A percentile compares a stretch with the other conserved stretches of the same genome.
phyloP scores from a whole-genome alignment of 805 yeast species.

The Lachancea waltii region DNA sequence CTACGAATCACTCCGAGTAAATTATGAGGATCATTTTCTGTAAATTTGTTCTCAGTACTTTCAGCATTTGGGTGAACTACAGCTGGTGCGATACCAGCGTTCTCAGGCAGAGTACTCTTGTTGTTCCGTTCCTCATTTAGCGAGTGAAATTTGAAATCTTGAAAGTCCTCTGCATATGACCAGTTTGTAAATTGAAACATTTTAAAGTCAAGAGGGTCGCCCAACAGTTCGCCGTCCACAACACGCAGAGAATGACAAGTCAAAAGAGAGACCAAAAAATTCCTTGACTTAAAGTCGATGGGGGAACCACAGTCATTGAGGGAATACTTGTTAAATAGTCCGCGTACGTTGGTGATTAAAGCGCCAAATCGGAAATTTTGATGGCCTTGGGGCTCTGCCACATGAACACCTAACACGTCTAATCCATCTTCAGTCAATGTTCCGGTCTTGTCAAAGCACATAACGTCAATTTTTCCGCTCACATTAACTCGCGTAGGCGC shows the following conservation, averaged over 20 bases:
- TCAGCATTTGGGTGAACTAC: constrained; percentile 40
- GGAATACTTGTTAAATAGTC: constrained; percentile 25
- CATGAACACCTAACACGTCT: constrained; percentile 70
- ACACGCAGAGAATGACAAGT: constrained; percentile 83
- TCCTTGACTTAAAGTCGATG: constrained; percentile 24
- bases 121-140: constrained; percentile 36
- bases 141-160: constrained; percentile 33
- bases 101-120: constrained; percentile 37
- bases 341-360: constrained; percentile 19
- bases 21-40: constrained; percentile 32
- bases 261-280: constrained; percentile 35
- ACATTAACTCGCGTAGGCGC: constrained; percentile 91
- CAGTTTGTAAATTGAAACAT: constrained; percentile 90
- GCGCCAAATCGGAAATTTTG: constrained; percentile 23
- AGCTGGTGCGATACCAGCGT: constrained; percentile 41
- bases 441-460: constrained; percentile 96
- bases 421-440: constrained; percentile 95
- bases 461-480: constrained; percentile 88
- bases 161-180: constrained; percentile 63
- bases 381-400: constrained; percentile 18
- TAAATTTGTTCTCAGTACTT: constrained; percentile 30
- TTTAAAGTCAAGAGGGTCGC: constrained; percentile 89
- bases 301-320: constrained; percentile 28
- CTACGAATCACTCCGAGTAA: constrained; percentile 44
- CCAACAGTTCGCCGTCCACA: constrained; percentile 74